A percentile compares a stretch with the other conserved stretches of the same genome.
These are phyloP conservation scores for Paramecium octaurelia DNA, from an alignment of 73 alveolate genomes.

Conservation along the genomic window DNA sequence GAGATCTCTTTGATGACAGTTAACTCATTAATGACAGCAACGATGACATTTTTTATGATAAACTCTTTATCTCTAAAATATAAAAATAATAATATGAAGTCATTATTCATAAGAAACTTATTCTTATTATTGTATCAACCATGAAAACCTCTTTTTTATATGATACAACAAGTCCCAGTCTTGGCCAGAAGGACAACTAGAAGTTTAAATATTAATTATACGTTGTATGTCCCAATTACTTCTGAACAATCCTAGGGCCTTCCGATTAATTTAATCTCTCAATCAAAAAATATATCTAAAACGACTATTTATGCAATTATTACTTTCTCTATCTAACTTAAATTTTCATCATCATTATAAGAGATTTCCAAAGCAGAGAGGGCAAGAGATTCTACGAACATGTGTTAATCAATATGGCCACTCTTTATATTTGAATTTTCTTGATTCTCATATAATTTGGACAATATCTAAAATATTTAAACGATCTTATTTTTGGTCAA, in stretches of 20 bases:
- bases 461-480: constrained; percentile 65
- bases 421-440: constrained; percentile 29
- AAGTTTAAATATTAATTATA: neutral
- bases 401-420: constrained; percentile 79
- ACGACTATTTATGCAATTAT: neutral
- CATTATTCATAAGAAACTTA: neutral
- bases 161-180: constrained; percentile 27
- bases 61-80: neutral
- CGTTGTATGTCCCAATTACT: constrained; percentile 62
- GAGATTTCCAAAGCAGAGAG: constrained; percentile 71
- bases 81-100: neutral
- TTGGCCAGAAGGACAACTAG: constrained; percentile 25
- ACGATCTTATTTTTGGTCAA: constrained; percentile 65
- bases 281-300: constrained; percentile 64
- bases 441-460: constrained; percentile 61
- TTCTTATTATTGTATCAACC: neutral
- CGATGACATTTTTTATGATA: neutral
- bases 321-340: constrained; percentile 67
- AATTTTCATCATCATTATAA: constrained; percentile 76
- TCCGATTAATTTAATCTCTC: constrained; percentile 81
- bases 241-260: constrained; percentile 74
- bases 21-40: neutral
- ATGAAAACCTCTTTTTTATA: neutral
- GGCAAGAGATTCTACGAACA: constrained; percentile 83
- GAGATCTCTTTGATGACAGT: neutral